These are phyloP conservation scores for Stereocaulon alpinum DNA, from an alignment of 495 filamentous ascomycete genomes.

Conservation along the genomic window DNA sequence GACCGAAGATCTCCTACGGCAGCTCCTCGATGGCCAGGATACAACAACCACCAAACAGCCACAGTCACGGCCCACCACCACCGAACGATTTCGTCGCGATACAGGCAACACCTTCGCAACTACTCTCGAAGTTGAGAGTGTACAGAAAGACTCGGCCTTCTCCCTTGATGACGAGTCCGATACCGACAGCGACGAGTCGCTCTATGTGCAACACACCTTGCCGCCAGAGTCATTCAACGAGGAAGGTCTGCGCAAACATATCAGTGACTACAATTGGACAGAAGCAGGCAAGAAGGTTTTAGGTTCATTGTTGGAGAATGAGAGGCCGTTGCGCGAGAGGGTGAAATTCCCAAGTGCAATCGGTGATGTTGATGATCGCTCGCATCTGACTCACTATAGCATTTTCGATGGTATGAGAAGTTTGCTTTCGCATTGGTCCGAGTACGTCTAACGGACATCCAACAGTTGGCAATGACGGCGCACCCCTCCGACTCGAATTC, in stretches of 20 bases:
- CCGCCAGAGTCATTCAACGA: slow-evolving; percentile 23
- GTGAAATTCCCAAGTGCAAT: slow-evolving; percentile 26
- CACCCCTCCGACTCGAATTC: slow-evolving; percentile 24
- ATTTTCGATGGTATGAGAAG: slow-evolving; percentile 33
- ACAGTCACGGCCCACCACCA: slow-evolving; percentile 1
- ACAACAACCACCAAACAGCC: not conserved
- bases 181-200: slow-evolving; percentile 27
- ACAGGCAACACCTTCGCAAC: slow-evolving; percentile 4
- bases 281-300: slow-evolving; percentile 28
- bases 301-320: slow-evolving; percentile 26
- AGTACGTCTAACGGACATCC: not conserved
- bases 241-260: slow-evolving; percentile 30
- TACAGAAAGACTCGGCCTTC: slow-evolving; percentile 20
- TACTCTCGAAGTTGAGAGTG: slow-evolving; percentile 15
- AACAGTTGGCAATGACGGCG: slow-evolving; percentile 32
- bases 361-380: slow-evolving; percentile 26
- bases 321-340: slow-evolving; percentile 24
- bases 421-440: not conserved
- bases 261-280: slow-evolving; percentile 28
- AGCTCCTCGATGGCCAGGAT: slow-evolving; percentile 1
- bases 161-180: slow-evolving; percentile 23
- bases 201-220: slow-evolving; percentile 24
- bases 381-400: slow-evolving; percentile 36
- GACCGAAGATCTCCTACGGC: slow-evolving; percentile 23
- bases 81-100: slow-evolving; percentile 12